A percentile compares a stretch with the other conserved stretches of the same genome.
These are phyloP conservation scores for Neofusicoccum laricinum DNA, from an alignment of 2,329 filamentous ascomycete genomes.

Conservation along the genomic window DNA sequence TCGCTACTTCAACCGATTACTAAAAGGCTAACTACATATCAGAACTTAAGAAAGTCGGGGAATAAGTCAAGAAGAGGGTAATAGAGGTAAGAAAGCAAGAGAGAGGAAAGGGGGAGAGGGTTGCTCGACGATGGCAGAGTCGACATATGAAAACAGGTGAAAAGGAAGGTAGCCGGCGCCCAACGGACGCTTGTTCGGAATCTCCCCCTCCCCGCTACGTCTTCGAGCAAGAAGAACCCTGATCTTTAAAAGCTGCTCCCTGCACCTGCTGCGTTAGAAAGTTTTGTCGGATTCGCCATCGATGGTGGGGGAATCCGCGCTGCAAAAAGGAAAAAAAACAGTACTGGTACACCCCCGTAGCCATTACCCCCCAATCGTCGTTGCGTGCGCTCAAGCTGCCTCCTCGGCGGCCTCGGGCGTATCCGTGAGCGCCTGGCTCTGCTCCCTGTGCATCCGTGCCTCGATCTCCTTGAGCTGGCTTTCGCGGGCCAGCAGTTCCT, in stretches of 20 bases:
- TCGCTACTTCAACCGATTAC: constrained; percentile 17
- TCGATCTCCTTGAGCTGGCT: constrained; percentile 99
- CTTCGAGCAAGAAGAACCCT: constrained; percentile 9
- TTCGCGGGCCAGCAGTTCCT: constrained; percentile 95
- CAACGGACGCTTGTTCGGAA: background rate
- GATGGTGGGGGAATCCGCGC: constrained; percentile 9
- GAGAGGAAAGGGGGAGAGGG: background rate
- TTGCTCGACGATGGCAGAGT: background rate
- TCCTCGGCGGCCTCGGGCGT: constrained; percentile 9
- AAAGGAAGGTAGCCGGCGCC: constrained; percentile 8
- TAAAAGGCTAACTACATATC: constrained; percentile 17
- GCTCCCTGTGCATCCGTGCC: constrained; percentile 90
- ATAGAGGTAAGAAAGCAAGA: constrained; percentile 8
- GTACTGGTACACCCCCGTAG: constrained; percentile 14
- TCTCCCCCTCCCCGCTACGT: background rate
- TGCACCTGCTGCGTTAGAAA: constrained; percentile 17
- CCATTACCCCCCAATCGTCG: constrained; percentile 9
- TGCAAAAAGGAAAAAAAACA: constrained; percentile 15
- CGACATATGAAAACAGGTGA: constrained; percentile 14
- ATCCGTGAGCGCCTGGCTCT: constrained; percentile 46
- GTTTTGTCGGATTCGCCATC: constrained; percentile 10
- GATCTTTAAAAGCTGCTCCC: constrained; percentile 13
- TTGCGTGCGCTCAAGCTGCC: constrained; percentile 7
- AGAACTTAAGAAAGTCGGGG: constrained; percentile 17
- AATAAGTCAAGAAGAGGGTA: constrained; percentile 17